Base-by-base conservation (phyloP, 331 rosid species). In the Pyracantha coccinea region DNA sequence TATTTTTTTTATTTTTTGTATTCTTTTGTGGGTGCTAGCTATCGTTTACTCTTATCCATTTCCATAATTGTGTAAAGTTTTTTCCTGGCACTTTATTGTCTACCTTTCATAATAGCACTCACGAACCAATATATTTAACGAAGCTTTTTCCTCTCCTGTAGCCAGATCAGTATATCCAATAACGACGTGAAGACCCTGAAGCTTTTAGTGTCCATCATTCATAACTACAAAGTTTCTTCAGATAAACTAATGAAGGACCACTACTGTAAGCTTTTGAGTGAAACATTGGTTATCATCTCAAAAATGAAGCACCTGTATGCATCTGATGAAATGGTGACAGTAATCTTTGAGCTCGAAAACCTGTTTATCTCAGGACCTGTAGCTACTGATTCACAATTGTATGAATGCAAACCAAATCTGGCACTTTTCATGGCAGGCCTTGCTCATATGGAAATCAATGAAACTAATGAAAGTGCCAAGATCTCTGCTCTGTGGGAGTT, bases 361-460 rank as follows among this genome's bases (percentile, higher is more conserved):
- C 85, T 92, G 65, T 90, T 93, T 71, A 81, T 89, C 85, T 87
- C 88, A 15, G 91, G 86, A 73, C 84, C 90, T 28, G 81, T 79
- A 10, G 89, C 79, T 74, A 72, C 80, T 13, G 85, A 86, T 74
- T 29, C 47, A 25, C 73, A 44, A 58, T 58, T 87, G 83, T 76
- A 77, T 81, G 79, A 87, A 83, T 93, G 97, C 85, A 93, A 89
- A 85, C 87, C 98, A n/a, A 60, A 82, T 66, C 86, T 93, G 79
- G 90, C 96, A 76, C 90, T 75, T 69, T 93, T 93, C 84, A 68
- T 91, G 79, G 82, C 88, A 13, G 95, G 90, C 38, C 88, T 93
- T 3, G 60, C 85, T 45, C 88, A 90, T 79, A 79, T 86, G 87
- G 83, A 85, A 78, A 75, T 93, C 68, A 67, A 85, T 74, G 95